These are phyloP conservation scores for Mucor velutinosus DNA, from an alignment of 371 early-diverging fungal genomes.

Conservation along the genomic window DNA sequence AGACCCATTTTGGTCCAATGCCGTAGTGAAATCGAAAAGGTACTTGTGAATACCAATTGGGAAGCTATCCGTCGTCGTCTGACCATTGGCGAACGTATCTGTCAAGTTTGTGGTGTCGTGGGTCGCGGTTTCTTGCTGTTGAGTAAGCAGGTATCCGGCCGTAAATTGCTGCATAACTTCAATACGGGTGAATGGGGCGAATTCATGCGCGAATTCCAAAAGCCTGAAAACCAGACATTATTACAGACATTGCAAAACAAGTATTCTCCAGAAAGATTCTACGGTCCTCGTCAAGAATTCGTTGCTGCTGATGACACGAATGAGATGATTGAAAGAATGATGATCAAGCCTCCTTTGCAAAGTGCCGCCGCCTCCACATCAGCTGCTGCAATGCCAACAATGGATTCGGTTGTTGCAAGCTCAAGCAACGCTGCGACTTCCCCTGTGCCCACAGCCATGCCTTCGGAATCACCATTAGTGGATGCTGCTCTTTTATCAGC, in stretches of 20 bases:
- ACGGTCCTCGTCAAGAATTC: slow-evolving; percentile 24
- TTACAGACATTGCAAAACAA: slow-evolving; percentile 43
- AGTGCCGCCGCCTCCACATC: not conserved
- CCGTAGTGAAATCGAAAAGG: slow-evolving; percentile 51
- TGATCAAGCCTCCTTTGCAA: not conserved
- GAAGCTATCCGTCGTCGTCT: slow-evolving; percentile 55
- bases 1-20: slow-evolving; percentile 44
- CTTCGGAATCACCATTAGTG: not conserved
- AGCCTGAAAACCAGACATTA: slow-evolving; percentile 37
- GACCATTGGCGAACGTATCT: slow-evolving; percentile 55
- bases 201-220: slow-evolving; percentile 48
- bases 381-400: not conserved
- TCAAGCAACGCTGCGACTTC: not conserved
- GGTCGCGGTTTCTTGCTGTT: slow-evolving; percentile 50
- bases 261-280: slow-evolving; percentile 41
- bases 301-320: not conserved
- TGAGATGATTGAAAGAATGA: not conserved
- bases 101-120: slow-evolving; percentile 39
- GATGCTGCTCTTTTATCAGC: not conserved
- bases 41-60: slow-evolving; percentile 53
- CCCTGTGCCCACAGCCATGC: not conserved
- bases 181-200: slow-evolving; percentile 53
- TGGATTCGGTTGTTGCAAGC: not conserved
- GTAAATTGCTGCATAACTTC: slow-evolving; percentile 53
- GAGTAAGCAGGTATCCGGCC: slow-evolving; percentile 53